Percentiles rank a stretch among this genome's conserved stretches.
Evolutionary conservation across 2,329 filamentous ascomycete genomes (phyloP).

Genomic region (Trichoderma polysporum): DNA sequence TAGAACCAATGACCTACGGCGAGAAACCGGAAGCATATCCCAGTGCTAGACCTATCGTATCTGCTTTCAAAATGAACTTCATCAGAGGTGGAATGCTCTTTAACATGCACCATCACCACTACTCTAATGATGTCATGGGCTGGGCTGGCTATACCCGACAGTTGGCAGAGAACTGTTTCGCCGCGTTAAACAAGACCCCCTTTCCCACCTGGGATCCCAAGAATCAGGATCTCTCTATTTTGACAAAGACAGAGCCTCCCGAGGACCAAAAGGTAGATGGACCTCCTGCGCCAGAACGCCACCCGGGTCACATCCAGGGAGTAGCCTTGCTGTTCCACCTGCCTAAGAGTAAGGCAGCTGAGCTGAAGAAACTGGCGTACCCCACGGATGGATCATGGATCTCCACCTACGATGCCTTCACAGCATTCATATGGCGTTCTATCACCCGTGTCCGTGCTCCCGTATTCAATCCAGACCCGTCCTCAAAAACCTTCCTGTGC

Average conservation of each 20-base stretch:
- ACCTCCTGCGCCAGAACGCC: neutral
- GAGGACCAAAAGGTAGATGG: neutral
- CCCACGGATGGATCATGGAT: conserved; percentile 3
- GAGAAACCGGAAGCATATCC: neutral
- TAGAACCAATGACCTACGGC: conserved; percentile 10
- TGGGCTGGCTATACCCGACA: conserved; percentile 1
- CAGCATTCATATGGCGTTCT: conserved; percentile 7
- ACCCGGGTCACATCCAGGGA: neutral
- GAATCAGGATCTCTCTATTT: neutral
- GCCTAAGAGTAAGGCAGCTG: conserved; percentile 1
- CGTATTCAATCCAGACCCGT: neutral
- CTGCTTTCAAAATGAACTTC: conserved; percentile 15
- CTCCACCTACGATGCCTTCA: conserved; percentile 12
- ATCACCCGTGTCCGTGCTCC: neutral
- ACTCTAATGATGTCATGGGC: neutral
- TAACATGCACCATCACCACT: conserved; percentile 2
- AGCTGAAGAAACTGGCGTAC: conserved; percentile 1
- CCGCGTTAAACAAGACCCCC: neutral
- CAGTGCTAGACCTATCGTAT: neutral
- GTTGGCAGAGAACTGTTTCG: conserved; percentile 11
- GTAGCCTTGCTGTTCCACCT: neutral
- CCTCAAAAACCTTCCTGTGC: neutral
- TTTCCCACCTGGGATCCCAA: neutral
- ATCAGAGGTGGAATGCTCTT: neutral
- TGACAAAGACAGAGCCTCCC: neutral